Evolutionary conservation across 2,329 filamentous ascomycete species (phyloP).

Genomic region (Fusarium sp.): DNA sequence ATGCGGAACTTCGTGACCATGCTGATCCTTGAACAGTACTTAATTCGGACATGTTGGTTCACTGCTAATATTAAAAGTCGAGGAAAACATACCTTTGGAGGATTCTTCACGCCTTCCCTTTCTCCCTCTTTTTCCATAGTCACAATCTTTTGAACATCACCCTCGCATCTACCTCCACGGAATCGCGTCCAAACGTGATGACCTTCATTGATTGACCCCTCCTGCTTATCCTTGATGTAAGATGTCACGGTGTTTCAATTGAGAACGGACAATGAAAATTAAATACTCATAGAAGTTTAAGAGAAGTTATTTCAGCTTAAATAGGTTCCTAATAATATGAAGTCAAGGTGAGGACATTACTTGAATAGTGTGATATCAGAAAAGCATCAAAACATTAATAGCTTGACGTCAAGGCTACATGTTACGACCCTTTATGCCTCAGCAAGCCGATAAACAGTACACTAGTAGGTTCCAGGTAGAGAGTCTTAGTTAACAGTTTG

Average conservation of each 20-base stretch:
- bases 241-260: background rate
- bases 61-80: background rate
- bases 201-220: background rate
- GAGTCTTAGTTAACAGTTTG: no score
- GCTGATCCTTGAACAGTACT: background rate
- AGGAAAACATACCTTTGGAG: background rate
- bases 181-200: background rate
- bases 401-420: background rate
- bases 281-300: background rate
- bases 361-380: background rate
- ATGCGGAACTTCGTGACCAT: background rate
- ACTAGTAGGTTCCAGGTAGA: no score
- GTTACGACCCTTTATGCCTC: background rate
- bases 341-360: background rate
- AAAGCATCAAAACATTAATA: background rate
- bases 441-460: no score
- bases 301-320: background rate
- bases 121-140: background rate
- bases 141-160: background rate
- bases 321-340: background rate
- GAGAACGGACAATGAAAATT: background rate
- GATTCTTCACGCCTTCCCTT: background rate
- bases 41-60: background rate
- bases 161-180: background rate
- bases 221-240: background rate